Base-by-base conservation (phyloP, 164 flowering plant species). In the Saururus chinensis region DNA sequence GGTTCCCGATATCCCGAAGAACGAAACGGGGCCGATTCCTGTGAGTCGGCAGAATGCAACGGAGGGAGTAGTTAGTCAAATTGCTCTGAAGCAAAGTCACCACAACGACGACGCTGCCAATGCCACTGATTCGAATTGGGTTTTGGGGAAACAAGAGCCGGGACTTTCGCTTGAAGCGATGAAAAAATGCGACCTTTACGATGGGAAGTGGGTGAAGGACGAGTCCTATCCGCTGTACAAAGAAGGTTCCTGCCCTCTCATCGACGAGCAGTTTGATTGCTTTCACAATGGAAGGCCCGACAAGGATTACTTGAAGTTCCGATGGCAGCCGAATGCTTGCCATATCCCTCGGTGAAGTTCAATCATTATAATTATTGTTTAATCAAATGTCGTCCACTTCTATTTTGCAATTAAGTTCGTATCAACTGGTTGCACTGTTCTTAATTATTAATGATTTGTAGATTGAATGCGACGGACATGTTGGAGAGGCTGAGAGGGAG, bases 251-350 rank as follows among this genome's bases (percentile, higher is more conserved):
- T 93, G 99, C 65, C 75, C 89, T 4, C 61, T 77, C 67, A 83
- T 88, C 51, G 99, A 93, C 58, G 87, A 88, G 62, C 85, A 83
- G 51, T 93, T 90, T 68, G 79, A 83, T 66, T 93, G 99, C 66
- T 65, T 80, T 61, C 62, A 51, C 37, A 93, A 93, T 71, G 92
- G 93, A 13, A 77, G 99, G 69, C 95, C 87, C 61, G 99, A 93
- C 72, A 66, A 57, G 16, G 71, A 67, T 45, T 90, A 66, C 64
- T 79, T 71, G 69, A 84, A 82, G 56, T 67, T 74, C 45, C 91
- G 82, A 65, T 93, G 97, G 99, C 83, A 90, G 74, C 99, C 99
- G 4, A 84, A 79, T 49, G 78, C 73, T 19, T 93, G 99, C 74
- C 72, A 60, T 49, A 66, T 93, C 26, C 99, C 99, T 45, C 85